phyloP scores from a whole-genome alignment of 2,329 filamentous ascomycete genomes.

The Knufia fluminis region DNA sequence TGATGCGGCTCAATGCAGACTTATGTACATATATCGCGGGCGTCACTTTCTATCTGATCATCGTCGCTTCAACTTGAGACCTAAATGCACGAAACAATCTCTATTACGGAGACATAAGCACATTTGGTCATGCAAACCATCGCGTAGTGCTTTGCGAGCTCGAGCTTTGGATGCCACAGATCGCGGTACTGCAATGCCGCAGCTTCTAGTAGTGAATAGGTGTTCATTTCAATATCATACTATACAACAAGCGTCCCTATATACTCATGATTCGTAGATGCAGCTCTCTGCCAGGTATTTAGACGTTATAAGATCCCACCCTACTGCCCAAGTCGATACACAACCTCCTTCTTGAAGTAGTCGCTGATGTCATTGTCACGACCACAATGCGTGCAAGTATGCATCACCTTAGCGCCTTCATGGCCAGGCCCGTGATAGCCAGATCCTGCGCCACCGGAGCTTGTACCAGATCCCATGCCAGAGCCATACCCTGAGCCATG shows the following conservation, averaged over 20 bases:
- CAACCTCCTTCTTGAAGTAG: constrained; percentile 9
- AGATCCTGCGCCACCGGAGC: too few species aligned
- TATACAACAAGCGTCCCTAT: too few species aligned
- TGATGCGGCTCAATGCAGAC: not conserved
- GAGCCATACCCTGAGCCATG: too few species aligned
- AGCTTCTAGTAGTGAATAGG: not conserved
- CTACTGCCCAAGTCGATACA: not conserved
- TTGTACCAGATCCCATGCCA: too few species aligned
- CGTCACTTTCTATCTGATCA: not conserved
- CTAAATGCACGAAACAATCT: not conserved
- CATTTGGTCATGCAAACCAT: too few species aligned
- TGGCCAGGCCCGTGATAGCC: not conserved
- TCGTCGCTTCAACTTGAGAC: not conserved
- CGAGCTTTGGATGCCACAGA: not conserved
- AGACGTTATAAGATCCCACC: too few species aligned
- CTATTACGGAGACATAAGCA: not conserved
- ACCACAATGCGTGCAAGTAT: constrained; percentile 5
- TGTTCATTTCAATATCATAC: not conserved
- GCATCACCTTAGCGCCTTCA: constrained; percentile 5
- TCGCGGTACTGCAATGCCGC: not conserved
- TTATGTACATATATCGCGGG: not conserved
- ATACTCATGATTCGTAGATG: too few species aligned
- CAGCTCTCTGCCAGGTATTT: too few species aligned
- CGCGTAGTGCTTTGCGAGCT: too few species aligned
- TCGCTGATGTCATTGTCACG: constrained; percentile 10